Conservation (phyloP, 192 early-diverging fungal species). For the Linnemannia elongata region DNA sequence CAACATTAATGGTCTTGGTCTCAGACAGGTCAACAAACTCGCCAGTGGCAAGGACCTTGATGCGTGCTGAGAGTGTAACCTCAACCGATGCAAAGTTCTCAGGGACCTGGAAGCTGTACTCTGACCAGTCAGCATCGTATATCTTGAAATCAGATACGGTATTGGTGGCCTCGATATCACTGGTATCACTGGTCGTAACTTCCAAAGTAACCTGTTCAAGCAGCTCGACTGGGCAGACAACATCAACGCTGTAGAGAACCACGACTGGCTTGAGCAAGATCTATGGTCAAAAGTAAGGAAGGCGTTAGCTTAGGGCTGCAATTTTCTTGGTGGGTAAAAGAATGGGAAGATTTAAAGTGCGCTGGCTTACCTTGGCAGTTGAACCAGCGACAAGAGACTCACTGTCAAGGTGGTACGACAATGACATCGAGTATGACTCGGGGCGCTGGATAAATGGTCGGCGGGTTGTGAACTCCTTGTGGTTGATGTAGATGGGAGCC, state of each 20-base stretch:
- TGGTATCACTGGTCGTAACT: constrained; percentile 19
- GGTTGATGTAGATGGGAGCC: constrained; percentile 34
- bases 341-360: background rate
- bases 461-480: constrained; percentile 55
- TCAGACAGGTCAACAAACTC: constrained; percentile 5
- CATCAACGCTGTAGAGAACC: background rate
- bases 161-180: constrained; percentile 22
- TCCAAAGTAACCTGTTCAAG: constrained; percentile 55
- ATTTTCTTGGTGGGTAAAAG: background rate
- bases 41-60: constrained; percentile 48
- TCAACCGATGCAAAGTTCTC: constrained; percentile 26
- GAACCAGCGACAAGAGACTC: constrained; percentile 54
- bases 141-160: constrained; percentile 30
- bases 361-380: constrained; percentile 42
- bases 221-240: constrained; percentile 43
- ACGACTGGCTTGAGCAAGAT: constrained; percentile 37
- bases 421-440: constrained; percentile 55
- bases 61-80: constrained; percentile 41
- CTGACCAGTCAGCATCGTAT: constrained; percentile 29
- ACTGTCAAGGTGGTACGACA: constrained; percentile 56
- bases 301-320: background rate
- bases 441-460: constrained; percentile 16
- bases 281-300: background rate
- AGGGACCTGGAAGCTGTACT: constrained; percentile 54
- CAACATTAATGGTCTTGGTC: background rate